phyloP scores from a whole-genome alignment of 495 filamentous ascomycete species.

The Podospora pseudocomata region DNA sequence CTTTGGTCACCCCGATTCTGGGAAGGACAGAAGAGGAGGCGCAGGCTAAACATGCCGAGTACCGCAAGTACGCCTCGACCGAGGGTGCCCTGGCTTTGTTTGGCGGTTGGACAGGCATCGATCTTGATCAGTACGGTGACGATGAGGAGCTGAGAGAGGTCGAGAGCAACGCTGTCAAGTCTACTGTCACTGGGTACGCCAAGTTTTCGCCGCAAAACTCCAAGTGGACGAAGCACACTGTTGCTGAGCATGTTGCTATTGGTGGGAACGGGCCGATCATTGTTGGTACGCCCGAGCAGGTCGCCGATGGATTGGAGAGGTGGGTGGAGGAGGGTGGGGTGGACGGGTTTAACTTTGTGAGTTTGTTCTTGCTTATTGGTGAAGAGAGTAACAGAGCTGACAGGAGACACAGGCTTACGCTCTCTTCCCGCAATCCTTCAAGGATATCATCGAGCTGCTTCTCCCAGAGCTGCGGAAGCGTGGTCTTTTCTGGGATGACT shows the following conservation, averaged over 20 bases:
- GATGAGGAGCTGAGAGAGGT: constrained; percentile 58
- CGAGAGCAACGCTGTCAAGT: constrained; percentile 59
- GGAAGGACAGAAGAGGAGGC: constrained; percentile 55
- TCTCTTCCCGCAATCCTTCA: constrained; percentile 58
- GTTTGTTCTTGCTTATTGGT: constrained; percentile 8
- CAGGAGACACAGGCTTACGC: constrained; percentile 47
- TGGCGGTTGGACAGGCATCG: constrained; percentile 61
- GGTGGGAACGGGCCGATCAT: constrained; percentile 54
- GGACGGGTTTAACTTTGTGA: constrained; percentile 52
- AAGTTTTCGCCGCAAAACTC: constrained; percentile 36
- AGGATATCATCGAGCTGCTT: constrained; percentile 58
- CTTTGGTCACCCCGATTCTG: constrained; percentile 45
- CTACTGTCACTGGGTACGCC: constrained; percentile 41
- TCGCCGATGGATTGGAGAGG: constrained; percentile 49
- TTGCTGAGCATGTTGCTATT: constrained; percentile 57
- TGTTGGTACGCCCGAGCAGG: constrained; percentile 44
- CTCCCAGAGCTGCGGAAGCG: constrained; percentile 56
- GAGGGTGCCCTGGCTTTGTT: constrained; percentile 59
- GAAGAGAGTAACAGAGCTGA: constrained; percentile 6
- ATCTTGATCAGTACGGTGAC: constrained; percentile 50
- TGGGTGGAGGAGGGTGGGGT: constrained; percentile 48
- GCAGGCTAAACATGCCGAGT: constrained; percentile 47
- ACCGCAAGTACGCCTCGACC: constrained; percentile 49
- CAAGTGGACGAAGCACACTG: constrained; percentile 62
- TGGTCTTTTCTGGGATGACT: constrained; percentile 53